A percentile compares a stretch with the other conserved stretches of the same genome.
Evolutionary conservation across 1,284 basidiomycete species (phyloP).

Genomic region (Pholiota adiposa): DNA sequence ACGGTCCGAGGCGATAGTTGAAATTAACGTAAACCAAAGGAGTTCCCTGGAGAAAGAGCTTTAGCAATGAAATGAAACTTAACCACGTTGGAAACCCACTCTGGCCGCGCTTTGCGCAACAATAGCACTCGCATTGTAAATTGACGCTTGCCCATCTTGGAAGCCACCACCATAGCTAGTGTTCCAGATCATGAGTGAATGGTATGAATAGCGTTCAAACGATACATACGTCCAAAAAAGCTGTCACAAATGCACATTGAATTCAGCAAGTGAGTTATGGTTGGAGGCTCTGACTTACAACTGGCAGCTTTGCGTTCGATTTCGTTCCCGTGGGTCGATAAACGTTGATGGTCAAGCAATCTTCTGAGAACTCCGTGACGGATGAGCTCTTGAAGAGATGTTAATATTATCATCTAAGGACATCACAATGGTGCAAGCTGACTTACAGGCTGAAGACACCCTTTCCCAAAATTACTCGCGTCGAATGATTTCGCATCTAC

Average conservation of each 20-base stretch:
- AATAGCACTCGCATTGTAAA: constrained; percentile 46
- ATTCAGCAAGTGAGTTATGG: not conserved
- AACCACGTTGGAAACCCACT: constrained; percentile 31
- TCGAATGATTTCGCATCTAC: constrained; percentile 34
- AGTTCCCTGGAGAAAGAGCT: constrained; percentile 39
- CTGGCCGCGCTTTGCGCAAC: constrained; percentile 49
- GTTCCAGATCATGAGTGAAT: not conserved
- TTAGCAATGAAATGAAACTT: not conserved
- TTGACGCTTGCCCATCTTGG: constrained; percentile 34
- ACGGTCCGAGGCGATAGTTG: constrained; percentile 57
- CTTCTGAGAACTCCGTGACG: constrained; percentile 39
- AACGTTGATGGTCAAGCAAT: constrained; percentile 30
- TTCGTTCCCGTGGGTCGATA: constrained; percentile 19
- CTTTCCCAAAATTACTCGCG: constrained; percentile 41
- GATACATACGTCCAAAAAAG: constrained; percentile 40
- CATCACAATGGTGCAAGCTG: not conserved
- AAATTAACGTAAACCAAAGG: constrained; percentile 61
- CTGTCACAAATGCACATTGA: constrained; percentile 22
- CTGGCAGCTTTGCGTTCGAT: constrained; percentile 20
- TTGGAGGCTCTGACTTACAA: constrained; percentile 33
- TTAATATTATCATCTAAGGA: not conserved
- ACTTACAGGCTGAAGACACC: constrained; percentile 41
- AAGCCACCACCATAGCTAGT: constrained; percentile 45
- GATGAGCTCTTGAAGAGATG: constrained; percentile 24
- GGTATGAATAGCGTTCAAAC: not conserved